Evolutionary conservation across 169 alveolate genomes (phyloP), one percentile per base, ranked within the genome.

Genomic region (Plasmodium billcollinsi): DNA sequence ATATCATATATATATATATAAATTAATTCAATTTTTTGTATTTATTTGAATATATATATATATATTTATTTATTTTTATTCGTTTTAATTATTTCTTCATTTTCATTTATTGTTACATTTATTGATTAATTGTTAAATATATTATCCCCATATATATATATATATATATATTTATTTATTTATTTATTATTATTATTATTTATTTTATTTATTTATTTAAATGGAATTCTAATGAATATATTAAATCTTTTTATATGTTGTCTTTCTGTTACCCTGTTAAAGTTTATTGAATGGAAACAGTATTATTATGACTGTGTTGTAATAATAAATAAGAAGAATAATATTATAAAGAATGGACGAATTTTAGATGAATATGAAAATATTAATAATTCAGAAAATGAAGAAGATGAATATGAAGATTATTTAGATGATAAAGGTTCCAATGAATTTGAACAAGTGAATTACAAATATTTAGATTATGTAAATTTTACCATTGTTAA

Each of bases 181-280:
- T 43, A 58, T 18, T 49, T 12, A 29, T 63, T 74, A n/a, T 50
- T 78, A 18, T 78, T n/a, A n/a, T n/a, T n/a, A n/a, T 50, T 50
- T 1, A 26, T 49, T 58, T 52, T 12, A 6, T 14, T 78, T 74
- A 39, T 78, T 78, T 71, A 50, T 50, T 78, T 78, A 78, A 78
- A 78, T 78, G 89, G 71, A 78, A 66, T 67, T 65, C 72, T 67
- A 78, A 78, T 78, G 89, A 78, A 78, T 78, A 65, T 78, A 65
- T 49, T 70, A 29, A 78, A 78, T 39, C 49, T 29, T 70, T 8
- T 78, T 65, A 21, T 78, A 71, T 65, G 65, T n/a, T 65, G 50
- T 59, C 52, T 78, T 59, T 45, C 78, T 54, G 14, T 65, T 26
- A 39, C 54, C 39, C 56, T 78, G 15, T 33, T 66, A 65, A 78